These are phyloP conservation scores for Darksidea phi DNA, from an alignment of 495 filamentous ascomycete species.

Conservation along the genomic window DNA sequence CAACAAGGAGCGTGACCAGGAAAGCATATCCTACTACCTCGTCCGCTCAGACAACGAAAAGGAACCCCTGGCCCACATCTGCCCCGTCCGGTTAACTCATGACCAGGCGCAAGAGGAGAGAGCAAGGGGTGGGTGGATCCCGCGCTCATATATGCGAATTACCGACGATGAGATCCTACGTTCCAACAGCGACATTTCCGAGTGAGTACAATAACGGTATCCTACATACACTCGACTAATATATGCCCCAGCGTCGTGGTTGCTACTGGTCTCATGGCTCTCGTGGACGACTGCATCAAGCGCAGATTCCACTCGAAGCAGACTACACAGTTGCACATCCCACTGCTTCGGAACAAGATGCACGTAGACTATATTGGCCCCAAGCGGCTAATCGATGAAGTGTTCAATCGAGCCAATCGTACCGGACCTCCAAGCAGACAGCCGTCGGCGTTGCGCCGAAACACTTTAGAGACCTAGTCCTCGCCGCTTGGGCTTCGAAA, in stretches of 20 bases:
- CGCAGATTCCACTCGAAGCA: constrained; percentile 70
- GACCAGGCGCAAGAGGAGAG: constrained; percentile 70
- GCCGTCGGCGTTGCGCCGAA: constrained; percentile 16
- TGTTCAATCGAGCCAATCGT: constrained; percentile 59
- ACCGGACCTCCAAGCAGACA: constrained; percentile 19
- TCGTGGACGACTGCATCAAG: constrained; percentile 91
- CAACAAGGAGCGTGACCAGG: constrained; percentile 59
- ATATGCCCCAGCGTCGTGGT: constrained; percentile 68
- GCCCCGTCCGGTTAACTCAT: constrained; percentile 73
- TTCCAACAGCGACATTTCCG: constrained; percentile 74
- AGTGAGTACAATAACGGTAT: constrained; percentile 66
- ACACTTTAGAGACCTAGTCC: constrained; percentile 1
- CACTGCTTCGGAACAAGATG: constrained; percentile 56
- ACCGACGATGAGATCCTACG: constrained; percentile 67
- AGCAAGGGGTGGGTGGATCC: constrained; percentile 83
- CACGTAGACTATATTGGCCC: constrained; percentile 68
- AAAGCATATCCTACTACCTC: constrained; percentile 73
- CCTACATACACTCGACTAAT: constrained; percentile 28
- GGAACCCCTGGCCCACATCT: constrained; percentile 71
- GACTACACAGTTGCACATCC: constrained; percentile 55
- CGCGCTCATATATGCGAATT: constrained; percentile 86
- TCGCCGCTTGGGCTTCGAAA: not conserved
- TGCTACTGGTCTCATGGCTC: constrained; percentile 81
- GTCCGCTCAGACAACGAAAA: constrained; percentile 62
- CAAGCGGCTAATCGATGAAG: constrained; percentile 72